Base-by-base conservation (phyloP, 2,329 filamentous ascomycete genomes). In the Ophiostoma sp. region DNA sequence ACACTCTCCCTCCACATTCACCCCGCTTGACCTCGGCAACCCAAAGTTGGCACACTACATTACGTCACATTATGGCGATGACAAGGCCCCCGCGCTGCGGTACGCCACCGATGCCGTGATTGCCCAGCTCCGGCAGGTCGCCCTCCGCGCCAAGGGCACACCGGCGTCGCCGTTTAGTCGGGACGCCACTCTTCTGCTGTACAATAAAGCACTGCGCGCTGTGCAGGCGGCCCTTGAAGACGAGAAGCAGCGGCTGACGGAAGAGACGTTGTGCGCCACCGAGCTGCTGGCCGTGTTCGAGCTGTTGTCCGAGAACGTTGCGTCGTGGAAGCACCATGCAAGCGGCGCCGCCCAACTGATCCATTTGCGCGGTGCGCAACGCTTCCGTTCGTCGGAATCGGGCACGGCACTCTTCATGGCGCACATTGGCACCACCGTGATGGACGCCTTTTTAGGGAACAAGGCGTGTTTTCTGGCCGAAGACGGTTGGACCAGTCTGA, bases 391-490 rank as follows among this genome's bases (percentile, higher is more conserved):
- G 7, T 55, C 66, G 11, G 66, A 69, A 11, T 6, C 48, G 22
- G 66, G 48, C 19, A 69, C 31, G 17, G 45, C 66, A 3, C 48
- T 69, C 1, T 69, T 69, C n/a, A 48, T 55, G 66, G 66, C 66
- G 9, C 66, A 69, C 33, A 69, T 55, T 11, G 66, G 66, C 9
- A 52, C 66, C 1, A 42, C 48, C 0, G 66, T 69, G 19, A 69
- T 69, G 66, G 66, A 69, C 31, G 66, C 66, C 28, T 69, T 69
- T 28, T 11, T 69, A 19, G 66, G 48, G 19, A 69, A 69, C 66
- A 69, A 69, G 33, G 19, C 48, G 8, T 69, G 66, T 12, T 69
- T 69, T 22, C n/a, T 69, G 2, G 66, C 39, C 8, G 66, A 69
- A 4, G 66, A 55, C 28, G 28, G 19, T 11, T 69, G 66, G 66